phyloP scores from a whole-genome alignment of 2,329 filamentous ascomycete genomes.

The Tolypocladium endophyticum region DNA sequence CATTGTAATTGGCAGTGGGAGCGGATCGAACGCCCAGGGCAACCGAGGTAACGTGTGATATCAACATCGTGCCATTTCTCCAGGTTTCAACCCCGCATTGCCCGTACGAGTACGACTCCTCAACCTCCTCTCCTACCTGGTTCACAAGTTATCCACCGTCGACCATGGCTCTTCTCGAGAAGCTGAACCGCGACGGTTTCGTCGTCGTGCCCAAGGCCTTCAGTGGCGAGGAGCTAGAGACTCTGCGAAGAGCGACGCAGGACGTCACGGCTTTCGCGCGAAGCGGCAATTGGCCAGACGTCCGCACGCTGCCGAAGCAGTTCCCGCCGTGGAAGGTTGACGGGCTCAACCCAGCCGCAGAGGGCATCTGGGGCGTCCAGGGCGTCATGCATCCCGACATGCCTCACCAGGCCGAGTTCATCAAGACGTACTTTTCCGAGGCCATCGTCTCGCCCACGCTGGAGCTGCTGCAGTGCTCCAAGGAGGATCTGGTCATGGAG shows the following conservation, averaged over 20 bases:
- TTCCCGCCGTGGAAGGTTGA: constrained; percentile 67
- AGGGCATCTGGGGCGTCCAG: constrained; percentile 84
- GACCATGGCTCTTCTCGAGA: constrained; percentile 16
- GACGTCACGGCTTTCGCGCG: constrained; percentile 51
- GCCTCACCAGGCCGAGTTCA: constrained; percentile 50
- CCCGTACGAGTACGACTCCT: background rate
- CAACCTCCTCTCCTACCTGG: background rate
- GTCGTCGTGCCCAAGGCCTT: constrained; percentile 61
- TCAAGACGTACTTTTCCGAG: constrained; percentile 60
- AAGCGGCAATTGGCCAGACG: constrained; percentile 63
- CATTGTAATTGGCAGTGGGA: background rate
- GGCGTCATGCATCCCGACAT: constrained; percentile 69
- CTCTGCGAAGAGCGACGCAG: constrained; percentile 49
- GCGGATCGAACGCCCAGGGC: background rate
- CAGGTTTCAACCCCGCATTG: background rate
- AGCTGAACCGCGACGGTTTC: constrained; percentile 63
- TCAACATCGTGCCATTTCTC: background rate
- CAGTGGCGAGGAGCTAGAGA: constrained; percentile 38
- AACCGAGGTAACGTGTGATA: background rate
- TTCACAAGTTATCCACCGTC: background rate
- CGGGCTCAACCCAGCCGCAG: constrained; percentile 28
- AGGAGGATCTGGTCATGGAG: constrained; percentile 70
- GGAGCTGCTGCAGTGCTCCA: constrained; percentile 45
- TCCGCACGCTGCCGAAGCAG: constrained; percentile 79
- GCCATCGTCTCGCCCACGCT: constrained; percentile 52